Evolutionary conservation across 331 rosid genomes (phyloP), one percentile per base, ranked within the genome.

Genomic region (Malus hybrid): DNA sequence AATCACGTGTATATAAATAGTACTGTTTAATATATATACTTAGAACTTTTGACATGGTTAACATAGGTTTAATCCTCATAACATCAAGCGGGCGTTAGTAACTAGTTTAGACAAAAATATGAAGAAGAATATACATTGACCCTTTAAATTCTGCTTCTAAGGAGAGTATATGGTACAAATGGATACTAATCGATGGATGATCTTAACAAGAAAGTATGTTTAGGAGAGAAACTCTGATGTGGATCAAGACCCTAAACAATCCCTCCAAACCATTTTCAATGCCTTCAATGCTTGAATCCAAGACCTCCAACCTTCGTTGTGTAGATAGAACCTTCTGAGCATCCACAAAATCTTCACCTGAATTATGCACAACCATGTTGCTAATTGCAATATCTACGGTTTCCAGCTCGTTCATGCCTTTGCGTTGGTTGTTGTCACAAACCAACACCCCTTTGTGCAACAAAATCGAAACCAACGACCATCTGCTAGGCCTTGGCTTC

Each of bases 401-500:
- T 72, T 87, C 96, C 56, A 90, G 69, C 80, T 84, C 93, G 71
- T 84, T 88, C 64, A 79, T 28, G 55, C 24, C 67, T 27, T 74
- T 79, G 46, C 73, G 73, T 39, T 80, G 76, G 65, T 74, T 72
- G 20, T 62, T 69, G 39, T 77, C 82, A 66, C 75, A 48, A 20
- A 16, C 70, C 7, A 86, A 59, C 7, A 46, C 83, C 20, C 92
- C 93, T 71, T 80, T 86, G 24, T 80, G 79, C 88, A 86, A 76
- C 77, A 89, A 27, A 50, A 78, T 88, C 4, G 92, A 87, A 52
- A 92, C 90, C 80, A 90, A 54, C 4, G 87, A 78, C 96, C 97
- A 90, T 60, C 80, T 89, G 22, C 78, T 88, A 2, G 80, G 48
- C 88, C 74, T 88, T 19, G 86, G 75, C 48, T 80, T 89, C 75